phyloP scores from a whole-genome alignment of 2,329 filamentous ascomycete genomes.

The Fusarium sterilihyphosum region DNA sequence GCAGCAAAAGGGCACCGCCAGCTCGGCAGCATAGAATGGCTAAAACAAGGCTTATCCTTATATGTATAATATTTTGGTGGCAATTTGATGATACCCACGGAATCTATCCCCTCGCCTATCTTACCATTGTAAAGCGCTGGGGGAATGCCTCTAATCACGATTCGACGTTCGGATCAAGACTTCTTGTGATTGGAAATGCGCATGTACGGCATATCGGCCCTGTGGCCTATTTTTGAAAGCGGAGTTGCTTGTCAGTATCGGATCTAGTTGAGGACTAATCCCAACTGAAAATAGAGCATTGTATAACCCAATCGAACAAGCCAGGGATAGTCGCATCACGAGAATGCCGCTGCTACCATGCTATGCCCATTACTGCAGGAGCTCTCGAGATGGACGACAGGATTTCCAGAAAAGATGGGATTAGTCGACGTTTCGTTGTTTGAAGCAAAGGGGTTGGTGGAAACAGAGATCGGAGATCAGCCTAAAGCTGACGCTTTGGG shows the following conservation, averaged over 20 bases:
- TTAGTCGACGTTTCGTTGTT: background rate
- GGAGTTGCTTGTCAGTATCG: background rate
- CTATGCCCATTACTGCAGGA: slow-evolving; percentile 9
- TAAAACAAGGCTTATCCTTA: background rate
- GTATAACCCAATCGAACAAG: background rate
- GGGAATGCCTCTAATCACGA: background rate
- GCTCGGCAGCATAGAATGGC: slow-evolving; percentile 9
- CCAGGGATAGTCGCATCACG: background rate
- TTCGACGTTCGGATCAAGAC: background rate
- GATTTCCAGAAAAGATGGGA: background rate
- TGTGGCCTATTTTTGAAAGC: background rate
- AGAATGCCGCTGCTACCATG: background rate
- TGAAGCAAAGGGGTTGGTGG: background rate
- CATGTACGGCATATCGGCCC: background rate
- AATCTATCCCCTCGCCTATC: slow-evolving; percentile 4
- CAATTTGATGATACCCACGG: slow-evolving; percentile 42
- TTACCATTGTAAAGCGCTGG: background rate
- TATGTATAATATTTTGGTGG: slow-evolving; percentile 40
- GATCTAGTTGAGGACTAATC: background rate
- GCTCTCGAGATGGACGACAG: background rate
- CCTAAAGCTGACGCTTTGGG: background rate
- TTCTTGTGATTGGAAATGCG: background rate
- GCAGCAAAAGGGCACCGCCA: slow-evolving; percentile 58
- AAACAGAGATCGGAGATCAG: background rate
- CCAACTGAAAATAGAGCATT: background rate